Base-by-base conservation (phyloP, 2,329 filamentous ascomycete genomes). In the Stemphylium vesicarium region DNA sequence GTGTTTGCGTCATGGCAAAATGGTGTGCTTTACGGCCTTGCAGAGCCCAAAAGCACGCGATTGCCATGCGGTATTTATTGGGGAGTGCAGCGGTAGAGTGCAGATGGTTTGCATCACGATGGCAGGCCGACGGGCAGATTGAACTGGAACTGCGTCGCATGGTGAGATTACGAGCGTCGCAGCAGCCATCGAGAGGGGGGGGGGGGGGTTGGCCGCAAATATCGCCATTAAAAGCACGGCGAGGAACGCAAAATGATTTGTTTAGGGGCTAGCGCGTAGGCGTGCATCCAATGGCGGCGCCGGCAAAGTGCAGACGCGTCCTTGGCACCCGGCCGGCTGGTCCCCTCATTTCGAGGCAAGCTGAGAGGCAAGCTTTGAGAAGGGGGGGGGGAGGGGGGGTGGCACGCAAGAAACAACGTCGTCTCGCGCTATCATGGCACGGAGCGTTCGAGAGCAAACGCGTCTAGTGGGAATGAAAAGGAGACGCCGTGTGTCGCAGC, bases 401-500 rank as follows among this genome's bases (percentile, higher is more conserved):
- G 48, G 36, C 53, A 53, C 46, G 54, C 39, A 52, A 51, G 35
- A 49, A 39, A 43, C 44, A 24, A 24, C 39, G 50, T 47, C 61
- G 50, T 42, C 53, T 54, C 55, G 63, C 57, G 51, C 62, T 36
- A 38, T 41, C 33, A 57, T 46, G 46, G 52, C 54, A 48, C 54
- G 41, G 52, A 56, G 46, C 50, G 42, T 41, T 48, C 33, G 50
- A 49, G 32, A 40, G 47, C 56, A 55, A 40, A 53, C 56, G 59
- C 49, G 52, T 33, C 45, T 35, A 43, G 37, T 26, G 46, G 9
- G 36, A 32, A 43, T 44, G 24, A 51, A 62, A 54, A 66, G 62
- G 65, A 59, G 63, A 63, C 57, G 60, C 61, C 63, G 63, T 63
- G 63, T 64, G 62, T 65, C 55, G 63, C 63, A 64, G 59, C 52